phyloP scores from a whole-genome alignment of 106 monocot genomes.

The Dioscorea alata region DNA sequence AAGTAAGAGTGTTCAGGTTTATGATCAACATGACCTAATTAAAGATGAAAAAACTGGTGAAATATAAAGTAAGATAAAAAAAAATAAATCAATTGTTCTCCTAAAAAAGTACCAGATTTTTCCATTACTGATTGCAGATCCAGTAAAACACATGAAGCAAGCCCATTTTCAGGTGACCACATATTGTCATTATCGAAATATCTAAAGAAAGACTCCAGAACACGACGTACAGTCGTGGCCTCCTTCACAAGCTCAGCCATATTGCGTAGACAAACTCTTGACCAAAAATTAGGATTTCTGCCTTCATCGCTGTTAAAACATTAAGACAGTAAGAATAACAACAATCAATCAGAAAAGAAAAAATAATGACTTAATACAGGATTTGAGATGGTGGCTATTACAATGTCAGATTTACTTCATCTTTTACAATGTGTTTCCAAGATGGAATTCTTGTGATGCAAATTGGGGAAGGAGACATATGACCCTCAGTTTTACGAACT shows the following conservation, averaged over 20 bases:
- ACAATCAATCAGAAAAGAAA: not conserved
- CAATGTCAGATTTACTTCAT: constrained; percentile 56
- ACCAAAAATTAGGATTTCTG: constrained; percentile 69
- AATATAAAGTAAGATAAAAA: not conserved
- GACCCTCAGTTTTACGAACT: constrained; percentile 72
- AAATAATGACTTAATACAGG: not conserved
- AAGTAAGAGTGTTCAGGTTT: too few species aligned
- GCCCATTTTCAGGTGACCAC: constrained; percentile 65
- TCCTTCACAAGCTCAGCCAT: constrained; percentile 85
- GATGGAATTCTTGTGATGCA: constrained; percentile 53
- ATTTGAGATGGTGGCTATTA: constrained; percentile 15
- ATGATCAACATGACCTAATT: too few species aligned
- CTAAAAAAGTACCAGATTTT: constrained; percentile 45
- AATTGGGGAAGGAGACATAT: constrained; percentile 26
- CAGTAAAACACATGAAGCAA: constrained; percentile 56
- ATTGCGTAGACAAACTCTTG: constrained; percentile 82
- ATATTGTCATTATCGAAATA: constrained; percentile 67
- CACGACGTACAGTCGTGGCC: constrained; percentile 80
- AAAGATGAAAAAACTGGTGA: not conserved
- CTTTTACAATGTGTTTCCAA: constrained; percentile 66
- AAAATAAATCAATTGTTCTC: not conserved
- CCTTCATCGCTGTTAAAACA: constrained; percentile 53
- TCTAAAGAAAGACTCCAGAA: constrained; percentile 77
- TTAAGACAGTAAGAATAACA: constrained; percentile 1
- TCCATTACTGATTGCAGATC: constrained; percentile 75